Conservation (phyloP, 345 rosid genomes). For the Pseudoturritis turrita region DNA sequence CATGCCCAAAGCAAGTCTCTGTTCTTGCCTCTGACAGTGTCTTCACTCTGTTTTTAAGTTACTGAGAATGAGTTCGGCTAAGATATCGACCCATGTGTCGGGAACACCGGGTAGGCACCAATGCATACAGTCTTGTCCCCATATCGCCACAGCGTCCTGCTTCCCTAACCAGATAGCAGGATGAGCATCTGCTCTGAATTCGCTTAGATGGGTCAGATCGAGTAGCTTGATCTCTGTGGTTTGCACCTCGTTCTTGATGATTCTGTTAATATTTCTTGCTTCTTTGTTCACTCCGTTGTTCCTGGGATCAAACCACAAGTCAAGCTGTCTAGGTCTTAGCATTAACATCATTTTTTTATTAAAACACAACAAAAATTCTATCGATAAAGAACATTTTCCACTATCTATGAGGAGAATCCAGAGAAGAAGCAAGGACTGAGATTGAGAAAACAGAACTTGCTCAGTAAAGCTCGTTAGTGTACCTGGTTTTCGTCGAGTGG, state of each 20-base stretch:
- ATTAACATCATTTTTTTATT: not conserved
- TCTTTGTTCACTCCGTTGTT: slow-evolving; percentile 85
- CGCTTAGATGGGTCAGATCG: slow-evolving; percentile 72
- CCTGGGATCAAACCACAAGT: slow-evolving; percentile 89
- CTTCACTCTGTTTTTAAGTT: slow-evolving; percentile 29
- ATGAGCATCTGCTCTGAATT: slow-evolving; percentile 93
- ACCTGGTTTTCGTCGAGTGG: slow-evolving; percentile 76
- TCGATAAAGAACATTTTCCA: not conserved
- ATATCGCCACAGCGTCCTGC: slow-evolving; percentile 74
- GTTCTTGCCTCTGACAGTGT: not conserved
- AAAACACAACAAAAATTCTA: not conserved
- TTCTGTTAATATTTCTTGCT: slow-evolving; percentile 61
- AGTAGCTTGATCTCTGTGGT: slow-evolving; percentile 56
- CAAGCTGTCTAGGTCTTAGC: slow-evolving; percentile 71
- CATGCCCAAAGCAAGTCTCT: not conserved
- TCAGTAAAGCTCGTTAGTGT: not conserved
- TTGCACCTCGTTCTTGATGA: slow-evolving; percentile 41
- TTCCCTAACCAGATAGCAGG: slow-evolving; percentile 96
- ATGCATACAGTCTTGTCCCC: slow-evolving; percentile 99
- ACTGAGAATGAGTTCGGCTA: slow-evolving; percentile 46
- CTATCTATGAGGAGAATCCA: not conserved
- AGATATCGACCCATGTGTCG: slow-evolving; percentile 86
- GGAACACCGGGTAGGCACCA: slow-evolving; percentile 99
- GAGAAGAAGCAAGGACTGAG: not conserved
- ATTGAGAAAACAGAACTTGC: not conserved